A percentile compares a stretch with the other conserved stretches of the same genome.
Evolutionary conservation across 352 stramenopile genomes (phyloP).

Genomic region (Phytophthora tubulina): DNA sequence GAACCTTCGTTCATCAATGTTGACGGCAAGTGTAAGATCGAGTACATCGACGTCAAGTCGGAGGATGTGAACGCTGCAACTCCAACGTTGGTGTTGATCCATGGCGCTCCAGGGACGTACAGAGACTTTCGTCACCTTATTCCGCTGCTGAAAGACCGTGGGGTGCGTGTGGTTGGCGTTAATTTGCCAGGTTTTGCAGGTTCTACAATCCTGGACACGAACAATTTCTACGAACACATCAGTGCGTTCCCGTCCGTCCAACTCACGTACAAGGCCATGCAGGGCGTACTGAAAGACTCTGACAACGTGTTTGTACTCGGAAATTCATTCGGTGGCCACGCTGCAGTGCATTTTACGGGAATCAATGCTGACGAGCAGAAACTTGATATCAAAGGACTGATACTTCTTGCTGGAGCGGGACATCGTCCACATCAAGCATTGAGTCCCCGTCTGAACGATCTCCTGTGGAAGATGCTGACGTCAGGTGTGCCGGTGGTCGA

Average conservation of each 20-base stretch:
- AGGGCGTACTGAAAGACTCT: conserved; percentile 39
- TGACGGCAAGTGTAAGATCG: conserved; percentile 53
- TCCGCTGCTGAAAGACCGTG: conserved; percentile 49
- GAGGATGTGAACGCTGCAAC: conserved; percentile 13
- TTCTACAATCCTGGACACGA: conserved; percentile 48
- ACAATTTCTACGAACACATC: conserved; percentile 56
- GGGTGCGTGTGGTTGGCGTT: conserved; percentile 63
- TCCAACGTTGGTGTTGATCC: conserved; percentile 67
- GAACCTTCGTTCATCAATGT: conserved; percentile 40
- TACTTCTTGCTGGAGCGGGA: conserved; percentile 59
- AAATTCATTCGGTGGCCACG: conserved; percentile 75
- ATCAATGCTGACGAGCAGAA: conserved; percentile 43
- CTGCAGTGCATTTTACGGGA: conserved; percentile 57
- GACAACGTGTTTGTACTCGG: conserved; percentile 65
- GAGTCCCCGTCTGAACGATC: conserved; percentile 40
- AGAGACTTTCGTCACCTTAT: conserved; percentile 74
- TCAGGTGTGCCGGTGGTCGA: conserved; percentile 28
- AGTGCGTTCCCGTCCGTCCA: conserved; percentile 45
- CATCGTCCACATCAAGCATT: conserved; percentile 58
- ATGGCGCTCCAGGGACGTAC: conserved; percentile 73
- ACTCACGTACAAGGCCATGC: conserved; percentile 54
- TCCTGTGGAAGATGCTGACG: conserved; percentile 47
- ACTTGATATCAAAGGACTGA: conserved; percentile 54
- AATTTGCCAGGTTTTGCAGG: conserved; percentile 72
- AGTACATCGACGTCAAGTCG: conserved; percentile 51